These are phyloP conservation scores for Eucalyptus victrix DNA, from an alignment of 345 rosid genomes.

Conservation along the genomic window DNA sequence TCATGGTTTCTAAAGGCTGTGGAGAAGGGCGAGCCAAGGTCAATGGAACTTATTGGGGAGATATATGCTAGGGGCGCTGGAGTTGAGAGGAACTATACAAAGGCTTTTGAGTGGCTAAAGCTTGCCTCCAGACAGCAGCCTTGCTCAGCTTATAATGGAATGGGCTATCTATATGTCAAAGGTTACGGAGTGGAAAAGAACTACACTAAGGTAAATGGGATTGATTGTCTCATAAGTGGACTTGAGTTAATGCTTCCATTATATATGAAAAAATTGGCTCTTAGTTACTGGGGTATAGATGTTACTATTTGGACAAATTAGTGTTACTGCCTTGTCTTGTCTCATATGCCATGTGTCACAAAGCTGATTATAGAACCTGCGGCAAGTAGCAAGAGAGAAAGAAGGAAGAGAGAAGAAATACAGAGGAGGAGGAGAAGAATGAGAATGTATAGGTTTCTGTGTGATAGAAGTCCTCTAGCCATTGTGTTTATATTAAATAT, in stretches of 20 bases:
- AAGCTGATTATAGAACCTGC: background rate
- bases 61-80: conserved; percentile 97
- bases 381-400: background rate
- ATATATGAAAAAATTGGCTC: background rate
- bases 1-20: conserved; percentile 82
- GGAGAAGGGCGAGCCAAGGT: conserved; percentile 83
- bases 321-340: background rate
- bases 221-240: background rate
- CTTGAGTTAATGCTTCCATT: background rate
- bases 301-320: background rate
- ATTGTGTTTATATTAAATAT: too few species aligned
- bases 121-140: conserved; percentile 77
- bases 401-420: background rate
- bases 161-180: conserved; percentile 91
- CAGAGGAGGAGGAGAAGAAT: background rate
- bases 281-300: background rate
- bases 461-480: background rate
- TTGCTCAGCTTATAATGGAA: conserved; percentile 82
- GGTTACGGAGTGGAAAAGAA: conserved; percentile 96
- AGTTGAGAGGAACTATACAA: conserved; percentile 92
- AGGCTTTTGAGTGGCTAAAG: conserved; percentile 84
- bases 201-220: conserved; percentile 59
- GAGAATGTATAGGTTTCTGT: too few species aligned
- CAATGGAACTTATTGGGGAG: conserved; percentile 96
- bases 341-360: background rate